phyloP scores from a whole-genome alignment of 2,329 filamentous ascomycete species.

The Lachnellula suecica region DNA sequence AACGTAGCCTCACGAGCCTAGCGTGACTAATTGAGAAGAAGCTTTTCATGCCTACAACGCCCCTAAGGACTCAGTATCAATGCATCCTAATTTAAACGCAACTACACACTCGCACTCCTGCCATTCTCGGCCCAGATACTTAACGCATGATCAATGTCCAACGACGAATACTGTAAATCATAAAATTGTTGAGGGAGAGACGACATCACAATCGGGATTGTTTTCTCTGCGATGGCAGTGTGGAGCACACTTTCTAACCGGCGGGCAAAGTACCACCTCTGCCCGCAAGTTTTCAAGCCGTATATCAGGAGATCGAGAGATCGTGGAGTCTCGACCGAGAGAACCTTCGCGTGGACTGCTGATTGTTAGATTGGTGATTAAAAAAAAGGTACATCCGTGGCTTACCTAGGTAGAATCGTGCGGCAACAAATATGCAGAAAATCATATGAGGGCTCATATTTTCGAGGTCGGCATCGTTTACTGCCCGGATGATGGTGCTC shows the following conservation, averaged over 20 bases:
- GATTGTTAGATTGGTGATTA: background rate
- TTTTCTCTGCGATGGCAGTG: conserved; percentile 15
- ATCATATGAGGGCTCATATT: conserved; percentile 17
- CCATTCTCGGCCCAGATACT: conserved; percentile 4
- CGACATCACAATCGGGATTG: conserved; percentile 5
- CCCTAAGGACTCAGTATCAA: background rate
- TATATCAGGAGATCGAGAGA: conserved; percentile 16
- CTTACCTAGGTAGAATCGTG: conserved; percentile 16
- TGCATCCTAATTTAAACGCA: background rate
- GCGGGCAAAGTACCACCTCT: conserved; percentile 19
- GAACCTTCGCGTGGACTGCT: conserved; percentile 17
- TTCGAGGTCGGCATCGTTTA: conserved; percentile 15
- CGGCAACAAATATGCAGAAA: conserved; percentile 18
- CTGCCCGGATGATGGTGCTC: conserved; percentile 9
- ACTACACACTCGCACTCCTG: background rate
- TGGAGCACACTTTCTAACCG: conserved; percentile 13
- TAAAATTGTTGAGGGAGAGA: conserved; percentile 16
- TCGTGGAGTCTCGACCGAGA: conserved; percentile 16
- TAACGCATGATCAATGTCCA: conserved; percentile 18
- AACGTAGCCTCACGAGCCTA: no score
- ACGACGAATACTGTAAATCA: conserved; percentile 14
- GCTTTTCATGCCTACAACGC: no score
- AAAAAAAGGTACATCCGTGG: no score
- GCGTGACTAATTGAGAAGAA: no score
- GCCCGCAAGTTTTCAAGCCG: conserved; percentile 18